Conservation (phyloP, 768 basidiomycete genomes). For the Tulasnella sp. region DNA sequence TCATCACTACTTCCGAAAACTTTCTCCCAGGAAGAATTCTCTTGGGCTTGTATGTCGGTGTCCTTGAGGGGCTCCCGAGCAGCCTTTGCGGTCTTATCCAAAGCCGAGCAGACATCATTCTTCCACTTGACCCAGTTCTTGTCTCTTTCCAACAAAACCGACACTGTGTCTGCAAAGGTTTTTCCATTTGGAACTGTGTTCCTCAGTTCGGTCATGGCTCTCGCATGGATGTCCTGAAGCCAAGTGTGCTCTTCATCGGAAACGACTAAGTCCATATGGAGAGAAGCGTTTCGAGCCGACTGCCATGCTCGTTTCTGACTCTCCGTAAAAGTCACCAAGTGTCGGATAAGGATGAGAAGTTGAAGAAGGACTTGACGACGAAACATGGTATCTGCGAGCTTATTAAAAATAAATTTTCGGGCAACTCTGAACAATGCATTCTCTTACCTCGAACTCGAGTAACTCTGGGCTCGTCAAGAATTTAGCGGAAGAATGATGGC, state of each 20-base stretch:
- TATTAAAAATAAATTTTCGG: conserved; percentile 13
- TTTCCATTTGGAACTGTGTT: conserved; percentile 5
- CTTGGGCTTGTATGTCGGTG: not conserved
- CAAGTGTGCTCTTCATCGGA: conserved; percentile 12
- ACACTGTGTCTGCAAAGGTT: conserved; percentile 14
- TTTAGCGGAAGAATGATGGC: conserved; percentile 86
- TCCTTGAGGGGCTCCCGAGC: not conserved
- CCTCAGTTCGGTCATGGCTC: conserved; percentile 13
- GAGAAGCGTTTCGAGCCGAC: not conserved
- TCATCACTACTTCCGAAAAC: too few species aligned
- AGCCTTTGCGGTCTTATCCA: conserved; percentile 14
- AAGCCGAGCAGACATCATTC: conserved; percentile 14
- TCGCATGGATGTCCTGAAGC: conserved; percentile 6
- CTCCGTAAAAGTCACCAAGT: conserved; percentile 16
- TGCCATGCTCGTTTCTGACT: conserved; percentile 12
- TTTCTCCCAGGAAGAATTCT: not conserved
- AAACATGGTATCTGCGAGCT: conserved; percentile 86
- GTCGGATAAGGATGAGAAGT: conserved; percentile 24
- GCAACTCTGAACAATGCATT: not conserved
- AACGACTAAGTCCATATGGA: conserved; percentile 16
- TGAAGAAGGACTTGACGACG: conserved; percentile 89
- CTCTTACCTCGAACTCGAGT: conserved; percentile 67
- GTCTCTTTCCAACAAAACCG: conserved; percentile 12
- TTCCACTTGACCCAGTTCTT: conserved; percentile 16
- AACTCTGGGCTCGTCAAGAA: conserved; percentile 81